Percentiles rank a stretch among this genome's conserved stretches.
These are phyloP conservation scores for Eucalyptus marginata DNA, from an alignment of 345 rosid genomes.

Conservation along the genomic window DNA sequence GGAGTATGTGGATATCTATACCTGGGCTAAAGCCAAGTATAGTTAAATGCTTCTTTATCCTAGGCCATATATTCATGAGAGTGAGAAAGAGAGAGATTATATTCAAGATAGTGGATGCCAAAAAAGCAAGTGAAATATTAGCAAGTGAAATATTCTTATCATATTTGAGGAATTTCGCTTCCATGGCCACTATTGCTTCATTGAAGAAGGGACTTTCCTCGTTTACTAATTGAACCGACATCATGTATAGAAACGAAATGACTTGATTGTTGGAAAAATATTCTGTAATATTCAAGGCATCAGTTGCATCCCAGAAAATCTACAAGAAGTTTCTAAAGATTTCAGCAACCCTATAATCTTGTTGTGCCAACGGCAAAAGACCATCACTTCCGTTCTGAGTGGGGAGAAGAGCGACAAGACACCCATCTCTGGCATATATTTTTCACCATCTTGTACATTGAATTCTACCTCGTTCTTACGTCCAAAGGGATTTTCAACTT, in stretches of 20 bases:
- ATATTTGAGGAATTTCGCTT: background rate
- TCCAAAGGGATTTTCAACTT: background rate
- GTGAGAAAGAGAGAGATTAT: background rate
- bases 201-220: background rate
- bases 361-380: background rate
- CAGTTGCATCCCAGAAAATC: background rate
- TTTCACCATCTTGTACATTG: background rate
- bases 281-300: background rate
- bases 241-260: background rate
- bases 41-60: background rate
- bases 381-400: background rate
- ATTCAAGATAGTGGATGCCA: background rate
- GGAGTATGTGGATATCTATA: background rate
- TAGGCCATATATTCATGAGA: background rate
- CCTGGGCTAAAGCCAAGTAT: background rate
- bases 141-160: background rate
- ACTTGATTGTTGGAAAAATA: background rate
- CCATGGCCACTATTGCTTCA: background rate
- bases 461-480: background rate
- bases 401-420: background rate
- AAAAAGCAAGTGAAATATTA: background rate
- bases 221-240: background rate
- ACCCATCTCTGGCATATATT: background rate
- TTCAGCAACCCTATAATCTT: background rate
- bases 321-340: background rate